Conservation (phyloP, 805 yeast species). For the Ogataea haglerorum region DNA sequence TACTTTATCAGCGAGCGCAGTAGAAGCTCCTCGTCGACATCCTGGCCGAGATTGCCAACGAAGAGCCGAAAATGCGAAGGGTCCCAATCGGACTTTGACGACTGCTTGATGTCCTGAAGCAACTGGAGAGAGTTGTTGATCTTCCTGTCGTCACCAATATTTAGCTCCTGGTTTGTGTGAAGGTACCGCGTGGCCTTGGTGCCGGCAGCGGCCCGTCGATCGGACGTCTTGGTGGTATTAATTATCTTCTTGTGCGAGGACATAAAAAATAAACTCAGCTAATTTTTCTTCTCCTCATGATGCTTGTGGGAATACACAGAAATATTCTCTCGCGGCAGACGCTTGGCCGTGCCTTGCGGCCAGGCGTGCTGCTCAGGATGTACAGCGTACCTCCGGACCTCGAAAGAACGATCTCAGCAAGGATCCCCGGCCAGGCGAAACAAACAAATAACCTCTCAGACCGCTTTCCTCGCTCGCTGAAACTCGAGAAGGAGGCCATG, state of each 20-base stretch:
- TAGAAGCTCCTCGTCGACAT: constrained; percentile 58
- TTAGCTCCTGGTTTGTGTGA: constrained; percentile 30
- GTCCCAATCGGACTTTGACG: constrained; percentile 53
- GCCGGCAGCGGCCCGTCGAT: constrained; percentile 53
- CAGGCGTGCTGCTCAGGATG: background rate
- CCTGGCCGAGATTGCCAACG: constrained; percentile 71
- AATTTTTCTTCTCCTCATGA: background rate
- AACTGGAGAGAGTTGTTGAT: constrained; percentile 18
- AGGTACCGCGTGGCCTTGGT: constrained; percentile 44
- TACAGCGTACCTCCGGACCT: background rate
- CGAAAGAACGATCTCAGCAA: constrained; percentile 33
- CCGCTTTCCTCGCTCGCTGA: constrained; percentile 59
- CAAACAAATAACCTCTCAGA: constrained; percentile 48
- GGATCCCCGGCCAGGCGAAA: constrained; percentile 55
- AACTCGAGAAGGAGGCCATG: constrained; percentile 58
- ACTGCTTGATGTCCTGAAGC: constrained; percentile 16
- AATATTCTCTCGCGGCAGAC: background rate
- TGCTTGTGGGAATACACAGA: background rate
- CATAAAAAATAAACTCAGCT: background rate
- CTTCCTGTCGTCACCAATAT: constrained; percentile 13
- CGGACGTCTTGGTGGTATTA: constrained; percentile 41
- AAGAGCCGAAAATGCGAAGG: constrained; percentile 68
- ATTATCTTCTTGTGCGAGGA: constrained; percentile 9
- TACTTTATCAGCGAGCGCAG: constrained; percentile 51
- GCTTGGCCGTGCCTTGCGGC: background rate